Evolutionary conservation across 2,329 filamentous ascomycete genomes (phyloP), one percentile per base, ranked within the genome.

Genomic region (Ophiocordyceps robertsii): DNA sequence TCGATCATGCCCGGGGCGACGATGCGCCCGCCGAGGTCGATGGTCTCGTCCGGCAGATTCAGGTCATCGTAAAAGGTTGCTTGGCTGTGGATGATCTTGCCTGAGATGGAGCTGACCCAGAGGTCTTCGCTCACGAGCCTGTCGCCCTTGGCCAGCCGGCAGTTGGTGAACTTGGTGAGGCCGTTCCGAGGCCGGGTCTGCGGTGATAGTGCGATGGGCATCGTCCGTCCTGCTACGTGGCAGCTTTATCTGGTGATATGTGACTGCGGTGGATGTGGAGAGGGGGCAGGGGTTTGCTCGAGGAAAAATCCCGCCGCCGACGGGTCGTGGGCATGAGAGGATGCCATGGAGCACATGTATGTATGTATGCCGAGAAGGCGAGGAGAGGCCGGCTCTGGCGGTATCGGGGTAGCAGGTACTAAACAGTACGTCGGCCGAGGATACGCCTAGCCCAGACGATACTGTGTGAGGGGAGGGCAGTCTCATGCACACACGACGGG

Each of bases 101-200:
- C 89, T 1, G 81, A 86, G 14, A 71, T 58, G 1, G 86, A 84
- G 60, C 84, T 88, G 46, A 95, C 79, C 87, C 87, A 95, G n/a
- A 95, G 73, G 56, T 95, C 89, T 48, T 84, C 79, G 37, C 77
- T 63, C 37, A 93, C 72, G 24, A 95, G 69, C 17, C 69, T 56
- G 49, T 81, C 72, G 51, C 76, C 77, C 54, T 77, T 79, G 45
- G 90, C 69, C 24, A 94, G 67, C 40, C 82, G 79, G 58, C 88
- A 94, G 65, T 94, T 94, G 55, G 85, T 92, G 60, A 94, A 84
- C 59, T 90, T 92, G 56, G 84, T 88, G 57, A 95, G 81, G 54
- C 72, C 71, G 48, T 69, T 68, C 29, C 54, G 63, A 39, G 62
- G 61, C 40, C 50, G 51, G 36, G 47, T 48, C 24, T 56, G 56